Evolutionary conservation across 805 yeast genomes (phyloP), one percentile per base, ranked within the genome.

Genomic region (Wickerhamomyces strasburgensis): DNA sequence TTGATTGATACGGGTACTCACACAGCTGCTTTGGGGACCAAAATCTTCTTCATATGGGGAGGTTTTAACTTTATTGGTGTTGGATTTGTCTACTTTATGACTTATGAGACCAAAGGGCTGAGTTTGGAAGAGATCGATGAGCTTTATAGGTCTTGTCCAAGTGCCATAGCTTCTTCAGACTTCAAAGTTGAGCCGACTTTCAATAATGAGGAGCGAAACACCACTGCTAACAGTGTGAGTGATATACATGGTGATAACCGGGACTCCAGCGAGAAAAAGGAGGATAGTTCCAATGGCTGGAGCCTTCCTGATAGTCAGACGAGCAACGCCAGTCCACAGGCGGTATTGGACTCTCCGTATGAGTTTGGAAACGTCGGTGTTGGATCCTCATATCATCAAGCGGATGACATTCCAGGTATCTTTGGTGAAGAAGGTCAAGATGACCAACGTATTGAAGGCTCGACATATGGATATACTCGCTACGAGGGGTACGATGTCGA

Each of bases 31-130:
- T 57, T 82, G 40, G 90, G 89, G 0, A 73, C 80, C 19, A 78
- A 73, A 43, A 82, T 84, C 18, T 84, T 84, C 58, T 84, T 82
- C 56, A 64, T 84, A 5, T 84, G 94, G 94, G 93, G 93, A 5
- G 75, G 84, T 1, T 62, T 76, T 40, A 82, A 80, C 57, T 64
- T 75, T 2, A 30, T 69, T 5, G 87, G 82, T 1, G 72, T 75
- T 4, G 46, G 80, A 3, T 72, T 79, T 43, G 79, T 78, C 5
- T 81, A 79, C 57, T 73, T 82, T 35, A 65, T 72, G 38, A 85
- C 84, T 24, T 84, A 80, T 60, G 93, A 84, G 57, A 85, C 95
- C 0, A 80, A 76, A 50, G 94, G 94, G 0, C 65, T 85, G 35
- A 75, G 79, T 50, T 70, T 86, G 55, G 95, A 86, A 60, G 87